Base-by-base conservation (phyloP, 1,139 yeast species). In the Suhomyces maxii region DNA sequence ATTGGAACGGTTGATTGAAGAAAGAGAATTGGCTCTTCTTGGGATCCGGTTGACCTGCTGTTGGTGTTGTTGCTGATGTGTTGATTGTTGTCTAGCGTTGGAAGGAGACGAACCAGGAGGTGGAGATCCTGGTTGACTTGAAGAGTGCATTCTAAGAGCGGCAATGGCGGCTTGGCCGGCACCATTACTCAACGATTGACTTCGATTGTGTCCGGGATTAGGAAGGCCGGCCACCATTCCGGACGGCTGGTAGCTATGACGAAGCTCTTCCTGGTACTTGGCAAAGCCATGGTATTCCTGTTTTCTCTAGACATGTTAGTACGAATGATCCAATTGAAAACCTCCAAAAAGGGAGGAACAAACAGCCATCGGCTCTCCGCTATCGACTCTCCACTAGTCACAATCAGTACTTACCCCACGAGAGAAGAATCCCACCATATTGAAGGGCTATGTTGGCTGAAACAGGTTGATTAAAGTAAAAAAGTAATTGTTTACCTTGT, bases 141-240 rank as follows among this genome's bases (percentile, higher is more conserved):
- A 52, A 51, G 60, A 55, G 53, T 71, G 76, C 51, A 67, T 59
- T 49, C 69, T 60, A 33, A 73, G 56, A 7, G 80, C 80, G 1
- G 78, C 79, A 42, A 62, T 50, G 1, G 79, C 79, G 1, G 79
- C 78, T 49, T 57, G 65, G 12, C 77, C 76, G 25, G 79, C 80
- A 26, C 69, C 65, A 31, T 56, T 58, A 26, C 62, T 54, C 37
- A 65, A 54, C 26, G 69, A 63, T 45, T 59, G 67, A 18, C 60
- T 48, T 30, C 68, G 45, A 25, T 40, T 28, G 37, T 44, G 42
- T 14, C 63, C 65, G 31, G 47, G 54, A 50, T 54, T 55, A 0
- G 69, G 69, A 11, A 63, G 53, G 1, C 68, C 69, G 8, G 68
- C 64, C 28, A 58, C 48, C 40, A 39, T 45, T 30, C 47, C 61